phyloP scores from a whole-genome alignment of 768 basidiomycete species.

The Kwoniella newhampshirensis region DNA sequence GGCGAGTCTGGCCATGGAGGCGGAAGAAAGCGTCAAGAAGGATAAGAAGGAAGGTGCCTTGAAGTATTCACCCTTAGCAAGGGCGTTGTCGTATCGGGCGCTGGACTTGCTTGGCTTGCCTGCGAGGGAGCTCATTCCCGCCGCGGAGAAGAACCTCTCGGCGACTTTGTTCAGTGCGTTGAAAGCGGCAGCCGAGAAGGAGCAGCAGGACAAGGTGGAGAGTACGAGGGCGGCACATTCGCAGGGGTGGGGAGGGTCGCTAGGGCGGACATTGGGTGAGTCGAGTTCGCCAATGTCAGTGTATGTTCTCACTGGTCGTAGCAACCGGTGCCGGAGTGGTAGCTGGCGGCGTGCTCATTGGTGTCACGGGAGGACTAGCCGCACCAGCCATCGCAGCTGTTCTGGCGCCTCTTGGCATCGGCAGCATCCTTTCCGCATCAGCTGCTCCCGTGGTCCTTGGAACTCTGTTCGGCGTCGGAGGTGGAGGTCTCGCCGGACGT shows the following conservation, averaged over 20 bases:
- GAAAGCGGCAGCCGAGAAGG: constrained; percentile 33
- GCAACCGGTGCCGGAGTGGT: constrained; percentile 55
- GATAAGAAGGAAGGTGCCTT: constrained; percentile 37
- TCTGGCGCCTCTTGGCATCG: constrained; percentile 50
- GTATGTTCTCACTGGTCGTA: constrained; percentile 18
- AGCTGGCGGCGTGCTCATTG: constrained; percentile 54
- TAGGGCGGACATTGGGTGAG: constrained; percentile 44
- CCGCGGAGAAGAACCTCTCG: constrained; percentile 42
- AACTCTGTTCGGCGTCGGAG: constrained; percentile 55
- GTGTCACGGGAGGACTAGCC: constrained; percentile 55
- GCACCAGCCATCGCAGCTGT: constrained; percentile 56
- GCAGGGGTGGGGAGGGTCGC: constrained; percentile 55
- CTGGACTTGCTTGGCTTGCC: constrained; percentile 36
- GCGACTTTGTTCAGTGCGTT: constrained; percentile 43
- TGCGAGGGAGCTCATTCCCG: constrained; percentile 23
- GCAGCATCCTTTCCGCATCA: constrained; percentile 49
- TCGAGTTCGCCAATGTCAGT: background rate
- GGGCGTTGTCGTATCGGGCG: constrained; percentile 35
- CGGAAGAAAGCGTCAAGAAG: constrained; percentile 10
- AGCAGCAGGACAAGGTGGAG: constrained; percentile 44
- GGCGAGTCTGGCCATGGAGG: constrained; percentile 38
- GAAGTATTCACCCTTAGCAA: constrained; percentile 43
- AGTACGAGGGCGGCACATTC: constrained; percentile 46
- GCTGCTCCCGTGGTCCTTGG: constrained; percentile 55
- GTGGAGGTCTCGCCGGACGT: constrained; percentile 54